phyloP scores from a whole-genome alignment of 1,284 basidiomycete species.

The Naganishia cerealis region DNA sequence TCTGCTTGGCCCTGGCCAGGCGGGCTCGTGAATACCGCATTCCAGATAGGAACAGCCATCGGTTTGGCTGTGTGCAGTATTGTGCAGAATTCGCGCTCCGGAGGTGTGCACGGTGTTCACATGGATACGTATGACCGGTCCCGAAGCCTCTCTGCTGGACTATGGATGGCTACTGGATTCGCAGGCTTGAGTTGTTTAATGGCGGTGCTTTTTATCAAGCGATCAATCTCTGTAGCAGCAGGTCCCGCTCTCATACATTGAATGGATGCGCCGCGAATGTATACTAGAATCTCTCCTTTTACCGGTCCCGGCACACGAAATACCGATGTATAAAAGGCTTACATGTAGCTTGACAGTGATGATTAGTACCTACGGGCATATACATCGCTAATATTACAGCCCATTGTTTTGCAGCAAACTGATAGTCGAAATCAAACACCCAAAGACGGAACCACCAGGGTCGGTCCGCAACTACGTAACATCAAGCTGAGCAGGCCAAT shows the following conservation, averaged over 20 bases:
- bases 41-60: constrained; percentile 14
- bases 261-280: not conserved
- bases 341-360: no score
- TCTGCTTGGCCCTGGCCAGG: not conserved
- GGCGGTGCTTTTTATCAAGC: constrained; percentile 17
- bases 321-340: no score
- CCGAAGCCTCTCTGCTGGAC: constrained; percentile 5
- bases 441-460: not conserved
- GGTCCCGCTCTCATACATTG: not conserved
- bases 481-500: not conserved
- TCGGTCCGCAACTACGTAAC: not conserved
- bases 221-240: constrained; percentile 12
- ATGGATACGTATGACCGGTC: constrained; percentile 8
- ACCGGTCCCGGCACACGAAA: constrained; percentile 15
- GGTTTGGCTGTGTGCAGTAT: constrained; percentile 20
- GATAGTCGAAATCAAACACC: not conserved
- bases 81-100: constrained; percentile 8
- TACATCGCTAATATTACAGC: no score
- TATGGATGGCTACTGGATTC: constrained; percentile 18
- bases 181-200: constrained; percentile 9
- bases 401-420: not conserved
- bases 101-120: not conserved
- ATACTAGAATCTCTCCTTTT: not conserved
- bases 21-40: constrained; percentile 15
- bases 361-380: no score